Evolutionary conservation across 108 stramenopile species (phyloP).

Genomic region (Hondaea fermentalgiana): DNA sequence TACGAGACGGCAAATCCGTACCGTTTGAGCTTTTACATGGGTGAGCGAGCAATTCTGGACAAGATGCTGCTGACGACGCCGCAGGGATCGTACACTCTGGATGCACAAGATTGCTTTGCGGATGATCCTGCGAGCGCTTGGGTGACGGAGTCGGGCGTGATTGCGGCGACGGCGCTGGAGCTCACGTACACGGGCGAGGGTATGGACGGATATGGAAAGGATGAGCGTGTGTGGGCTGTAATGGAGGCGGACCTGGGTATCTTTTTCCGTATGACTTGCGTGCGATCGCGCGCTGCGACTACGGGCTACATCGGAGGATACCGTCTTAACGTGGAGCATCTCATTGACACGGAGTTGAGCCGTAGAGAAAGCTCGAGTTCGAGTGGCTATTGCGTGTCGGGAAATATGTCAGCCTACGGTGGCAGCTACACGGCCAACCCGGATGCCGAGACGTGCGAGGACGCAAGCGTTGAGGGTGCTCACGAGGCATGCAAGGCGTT

Average conservation of each 20-base stretch:
- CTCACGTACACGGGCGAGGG: neutral
- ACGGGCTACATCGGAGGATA: neutral
- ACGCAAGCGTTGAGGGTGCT: neutral
- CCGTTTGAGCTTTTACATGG: neutral
- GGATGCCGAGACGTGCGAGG: neutral
- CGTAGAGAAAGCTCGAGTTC: neutral
- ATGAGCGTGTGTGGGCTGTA: neutral
- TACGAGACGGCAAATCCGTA: neutral
- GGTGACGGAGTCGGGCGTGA: neutral
- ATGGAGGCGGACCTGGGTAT: neutral
- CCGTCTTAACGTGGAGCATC: neutral
- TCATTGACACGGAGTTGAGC: neutral
- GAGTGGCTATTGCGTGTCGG: neutral
- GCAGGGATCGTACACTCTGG: neutral
- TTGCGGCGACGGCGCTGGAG: neutral
- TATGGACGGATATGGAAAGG: neutral
- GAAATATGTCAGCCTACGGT: neutral
- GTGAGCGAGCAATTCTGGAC: neutral
- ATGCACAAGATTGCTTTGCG: neutral
- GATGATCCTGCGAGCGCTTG: neutral
- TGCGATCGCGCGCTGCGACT: neutral
- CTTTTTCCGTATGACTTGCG: neutral
- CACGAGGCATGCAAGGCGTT: neutral
- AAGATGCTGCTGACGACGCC: neutral
- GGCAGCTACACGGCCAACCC: neutral